Base-by-base conservation (phyloP, 2,329 filamentous ascomycete species). In the Pestalotiopsis sp. region DNA sequence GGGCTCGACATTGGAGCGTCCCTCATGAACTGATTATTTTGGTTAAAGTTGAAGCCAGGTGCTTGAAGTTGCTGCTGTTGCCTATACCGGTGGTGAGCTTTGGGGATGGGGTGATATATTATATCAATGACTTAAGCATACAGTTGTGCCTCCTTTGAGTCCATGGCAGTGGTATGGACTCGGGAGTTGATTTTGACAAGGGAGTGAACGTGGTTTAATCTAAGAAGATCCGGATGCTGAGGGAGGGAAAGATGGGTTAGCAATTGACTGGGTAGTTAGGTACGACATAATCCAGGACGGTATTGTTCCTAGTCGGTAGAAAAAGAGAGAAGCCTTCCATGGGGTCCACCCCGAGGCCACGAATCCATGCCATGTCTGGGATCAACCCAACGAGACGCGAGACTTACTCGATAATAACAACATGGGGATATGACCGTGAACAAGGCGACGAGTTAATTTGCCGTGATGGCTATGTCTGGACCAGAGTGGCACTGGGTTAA, bases 61-160 rank as follows among this genome's bases (percentile, higher is more conserved):
- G 82, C 80, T 73, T 84, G 83, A 75, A 84, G 80, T 73, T 85
- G 83, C 74, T 85, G 83, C 75, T 78, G 81, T 52, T 52, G 45
- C 76, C 84, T 86, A 75, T 69, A 71, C 9, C 69, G 72, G 68
- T 72, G 78, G 79, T 84, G 78, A 85, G 84, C 77, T 49, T 64
- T 64, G 20, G 61, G n/a, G 61, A 64, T 70, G 64, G 64, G 52
- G 49, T 52, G 41, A 68, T 70, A 70, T 41, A 56, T 52, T 17
- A 7, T 31, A 62, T 59, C 72, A 73, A 63, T 68, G 71, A 68
- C 66, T 71, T 71, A 70, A 71, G 75, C 86, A 79, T 86, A 89
- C 86, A 87, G 76, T 75, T 86, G 83, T 76, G 82, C 79, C 75
- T 87, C 84, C 75, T 78, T 82, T 71, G 84, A 80, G 75, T 87